Evolutionary conservation across 1,284 basidiomycete species (phyloP).

Genomic region (Psilocybe mexicana): DNA sequence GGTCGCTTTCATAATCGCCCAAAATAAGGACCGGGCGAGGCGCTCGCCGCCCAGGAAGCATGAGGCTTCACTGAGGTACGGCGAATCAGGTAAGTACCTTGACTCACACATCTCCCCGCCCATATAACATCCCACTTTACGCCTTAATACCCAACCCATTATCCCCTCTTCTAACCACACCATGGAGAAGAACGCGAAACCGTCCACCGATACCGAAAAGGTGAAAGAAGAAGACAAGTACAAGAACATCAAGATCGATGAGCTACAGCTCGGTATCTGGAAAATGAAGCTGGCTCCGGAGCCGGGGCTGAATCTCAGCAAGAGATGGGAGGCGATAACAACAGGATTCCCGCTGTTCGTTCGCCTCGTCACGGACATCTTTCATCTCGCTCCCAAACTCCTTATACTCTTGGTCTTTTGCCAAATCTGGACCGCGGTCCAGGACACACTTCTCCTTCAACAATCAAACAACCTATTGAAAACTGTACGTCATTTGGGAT

Average conservation of each 20-base stretch:
- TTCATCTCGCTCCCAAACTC: slow-evolving; percentile 11
- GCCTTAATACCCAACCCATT: too few species aligned
- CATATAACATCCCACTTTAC: too few species aligned
- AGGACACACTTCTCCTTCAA: slow-evolving; percentile 16
- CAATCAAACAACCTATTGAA: slow-evolving; percentile 16
- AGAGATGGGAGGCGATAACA: slow-evolving; percentile 6
- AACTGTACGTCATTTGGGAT: slow-evolving; percentile 8
- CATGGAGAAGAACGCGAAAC: not conserved
- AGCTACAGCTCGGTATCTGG: slow-evolving; percentile 18
- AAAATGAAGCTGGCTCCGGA: slow-evolving; percentile 6
- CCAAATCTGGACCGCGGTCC: slow-evolving; percentile 15
- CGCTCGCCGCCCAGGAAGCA: too few species aligned
- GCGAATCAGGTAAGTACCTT: too few species aligned
- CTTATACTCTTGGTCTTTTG: slow-evolving; percentile 10
- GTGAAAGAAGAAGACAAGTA: not conserved
- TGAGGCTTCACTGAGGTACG: too few species aligned
- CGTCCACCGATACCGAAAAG: not conserved
- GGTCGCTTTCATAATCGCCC: not conserved
- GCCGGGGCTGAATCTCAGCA: not conserved
- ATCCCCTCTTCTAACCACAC: not conserved
- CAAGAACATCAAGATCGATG: slow-evolving; percentile 3
- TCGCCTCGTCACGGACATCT: slow-evolving; percentile 14
- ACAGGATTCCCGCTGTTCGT: slow-evolving; percentile 10
- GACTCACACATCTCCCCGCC: too few species aligned
- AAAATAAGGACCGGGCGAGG: too few species aligned